Conservation (phyloP, 208 protist species). For the Leishmania amazonensis region DNA sequence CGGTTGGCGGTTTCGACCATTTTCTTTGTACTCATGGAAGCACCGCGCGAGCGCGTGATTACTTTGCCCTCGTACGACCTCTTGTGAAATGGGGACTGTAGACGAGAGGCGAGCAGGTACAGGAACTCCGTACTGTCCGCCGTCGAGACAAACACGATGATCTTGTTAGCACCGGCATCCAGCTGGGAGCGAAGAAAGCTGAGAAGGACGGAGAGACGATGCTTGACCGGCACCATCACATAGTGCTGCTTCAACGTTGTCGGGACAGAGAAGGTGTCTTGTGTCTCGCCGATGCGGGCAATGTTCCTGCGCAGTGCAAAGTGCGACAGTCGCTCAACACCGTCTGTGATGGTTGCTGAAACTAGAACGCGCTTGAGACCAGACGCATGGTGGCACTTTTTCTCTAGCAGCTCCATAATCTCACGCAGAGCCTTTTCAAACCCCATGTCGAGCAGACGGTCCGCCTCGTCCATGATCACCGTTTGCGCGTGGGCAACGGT, state of each 20-base stretch:
- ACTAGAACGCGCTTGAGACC: slow-evolving; percentile 97
- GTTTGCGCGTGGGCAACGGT: slow-evolving; percentile 70
- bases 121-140: slow-evolving; percentile 97
- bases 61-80: slow-evolving; percentile 35
- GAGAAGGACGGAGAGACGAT: slow-evolving; percentile 95
- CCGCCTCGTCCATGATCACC: slow-evolving; percentile 98
- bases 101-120: slow-evolving; percentile 92
- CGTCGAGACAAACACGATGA: slow-evolving; percentile 98
- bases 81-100: slow-evolving; percentile 68
- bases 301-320: slow-evolving; percentile 79
- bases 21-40: slow-evolving; percentile 46
- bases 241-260: slow-evolving; percentile 79
- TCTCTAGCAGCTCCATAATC: slow-evolving; percentile 94
- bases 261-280: slow-evolving; percentile 79
- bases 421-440: slow-evolving; percentile 98
- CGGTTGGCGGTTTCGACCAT: slow-evolving; percentile 61
- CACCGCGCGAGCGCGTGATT: slow-evolving; percentile 23
- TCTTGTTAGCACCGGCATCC: slow-evolving; percentile 93
- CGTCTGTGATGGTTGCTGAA: slow-evolving; percentile 95
- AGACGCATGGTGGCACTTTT: slow-evolving; percentile 74
- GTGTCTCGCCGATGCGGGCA: slow-evolving; percentile 63
- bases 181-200: slow-evolving; percentile 88
- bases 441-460: slow-evolving; percentile 99
- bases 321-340: slow-evolving; percentile 87
- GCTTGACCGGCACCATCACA: slow-evolving; percentile 71